These are phyloP conservation scores for Cladorrhinum sp. DNA, from an alignment of 2,329 filamentous ascomycete species.

Conservation along the genomic window DNA sequence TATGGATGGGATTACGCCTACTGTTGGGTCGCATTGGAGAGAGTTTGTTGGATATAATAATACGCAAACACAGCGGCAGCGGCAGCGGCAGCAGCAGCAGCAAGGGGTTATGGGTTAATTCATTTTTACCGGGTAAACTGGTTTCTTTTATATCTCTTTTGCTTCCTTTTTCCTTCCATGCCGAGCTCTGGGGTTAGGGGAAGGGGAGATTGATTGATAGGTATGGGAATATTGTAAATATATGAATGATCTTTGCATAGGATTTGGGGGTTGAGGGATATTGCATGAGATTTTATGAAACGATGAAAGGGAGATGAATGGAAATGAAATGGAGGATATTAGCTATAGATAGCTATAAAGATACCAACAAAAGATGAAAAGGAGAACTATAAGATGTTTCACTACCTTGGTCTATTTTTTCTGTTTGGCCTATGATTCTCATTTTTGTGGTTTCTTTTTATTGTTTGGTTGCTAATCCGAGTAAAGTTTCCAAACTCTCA, in stretches of 20 bases:
- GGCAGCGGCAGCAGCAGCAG: neutral
- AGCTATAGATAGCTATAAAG: too few species aligned
- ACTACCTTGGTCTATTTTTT: too few species aligned
- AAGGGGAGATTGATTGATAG: too few species aligned
- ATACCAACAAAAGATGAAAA: too few species aligned
- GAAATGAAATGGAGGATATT: neutral
- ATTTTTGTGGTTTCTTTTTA: too few species aligned
- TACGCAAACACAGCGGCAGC: neutral
- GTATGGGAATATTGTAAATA: neutral
- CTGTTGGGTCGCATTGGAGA: constrained; percentile 23
- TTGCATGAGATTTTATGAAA: neutral
- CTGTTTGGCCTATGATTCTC: too few species aligned
- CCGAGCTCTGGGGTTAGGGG: too few species aligned
- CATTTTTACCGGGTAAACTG: too few species aligned
- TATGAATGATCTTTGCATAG: neutral
- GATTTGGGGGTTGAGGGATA: neutral
- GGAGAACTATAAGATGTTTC: too few species aligned
- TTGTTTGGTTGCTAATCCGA: too few species aligned
- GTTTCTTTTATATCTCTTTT: neutral
- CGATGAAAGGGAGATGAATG: neutral
- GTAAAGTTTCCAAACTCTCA: too few species aligned
- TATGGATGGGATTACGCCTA: constrained; percentile 37
- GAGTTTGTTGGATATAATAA: neutral
- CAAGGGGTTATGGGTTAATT: neutral
- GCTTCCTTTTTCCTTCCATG: neutral